These are phyloP conservation scores for Geranomyces michiganensis DNA, from an alignment of 192 early-diverging fungal species.

Conservation along the genomic window DNA sequence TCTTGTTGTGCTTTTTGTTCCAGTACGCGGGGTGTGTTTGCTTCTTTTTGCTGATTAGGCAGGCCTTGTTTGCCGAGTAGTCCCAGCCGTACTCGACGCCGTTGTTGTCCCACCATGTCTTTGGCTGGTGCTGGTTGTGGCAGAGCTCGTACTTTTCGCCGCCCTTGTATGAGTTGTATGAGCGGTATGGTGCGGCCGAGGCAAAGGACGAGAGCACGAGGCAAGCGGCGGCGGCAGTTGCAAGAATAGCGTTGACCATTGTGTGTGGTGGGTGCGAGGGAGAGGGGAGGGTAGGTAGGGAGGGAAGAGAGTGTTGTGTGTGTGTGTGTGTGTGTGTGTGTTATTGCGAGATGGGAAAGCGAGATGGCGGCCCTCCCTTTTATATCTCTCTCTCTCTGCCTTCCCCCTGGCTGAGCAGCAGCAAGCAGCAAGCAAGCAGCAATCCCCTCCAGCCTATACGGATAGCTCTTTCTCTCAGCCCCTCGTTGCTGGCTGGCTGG, in stretches of 20 bases:
- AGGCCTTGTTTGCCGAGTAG: slow-evolving; percentile 9
- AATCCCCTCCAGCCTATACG: too few relatives aligned
- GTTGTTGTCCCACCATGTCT: slow-evolving; percentile 29
- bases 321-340: background rate
- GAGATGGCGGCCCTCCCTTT: too few relatives aligned
- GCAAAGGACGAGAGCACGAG: background rate
- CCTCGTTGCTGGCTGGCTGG: too few relatives aligned
- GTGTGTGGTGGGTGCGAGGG: background rate
- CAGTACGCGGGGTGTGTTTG: background rate
- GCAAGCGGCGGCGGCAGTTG: background rate
- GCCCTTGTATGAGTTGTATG: background rate
- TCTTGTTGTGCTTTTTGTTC: too few relatives aligned
- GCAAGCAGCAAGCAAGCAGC: too few relatives aligned
- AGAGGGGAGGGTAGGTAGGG: background rate
- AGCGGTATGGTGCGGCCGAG: background rate
- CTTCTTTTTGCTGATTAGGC: background rate
- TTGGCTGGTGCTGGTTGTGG: background rate
- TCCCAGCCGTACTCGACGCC: slow-evolving; percentile 14
- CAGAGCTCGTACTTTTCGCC: background rate
- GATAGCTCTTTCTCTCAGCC: too few relatives aligned
- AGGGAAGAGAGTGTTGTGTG: background rate
- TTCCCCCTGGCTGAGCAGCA: too few relatives aligned
- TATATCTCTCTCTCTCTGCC: too few relatives aligned
- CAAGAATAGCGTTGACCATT: background rate
- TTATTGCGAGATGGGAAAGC: too few relatives aligned